phyloP scores from a whole-genome alignment of 2,329 filamentous ascomycete species.

The Xylogone sp. region DNA sequence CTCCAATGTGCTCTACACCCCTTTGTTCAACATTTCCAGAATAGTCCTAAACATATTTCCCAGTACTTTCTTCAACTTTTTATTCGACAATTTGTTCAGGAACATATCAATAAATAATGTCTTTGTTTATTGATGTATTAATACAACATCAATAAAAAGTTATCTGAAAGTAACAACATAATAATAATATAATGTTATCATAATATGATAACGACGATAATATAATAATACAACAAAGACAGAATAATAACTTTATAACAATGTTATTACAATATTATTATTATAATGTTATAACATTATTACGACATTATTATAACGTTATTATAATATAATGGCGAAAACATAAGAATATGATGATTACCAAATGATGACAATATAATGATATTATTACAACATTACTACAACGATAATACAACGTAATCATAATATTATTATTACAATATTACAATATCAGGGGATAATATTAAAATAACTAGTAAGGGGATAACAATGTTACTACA shows the following conservation, averaged over 20 bases:
- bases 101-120: neutral
- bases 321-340: neutral
- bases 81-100: neutral
- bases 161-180: neutral
- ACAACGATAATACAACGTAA: too few species aligned
- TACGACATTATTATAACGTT: neutral
- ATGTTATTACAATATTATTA: neutral
- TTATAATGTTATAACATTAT: neutral
- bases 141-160: neutral
- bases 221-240: neutral
- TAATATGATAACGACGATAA: neutral
- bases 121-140: neutral
- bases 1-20: neutral
- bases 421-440: too few species aligned
- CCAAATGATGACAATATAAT: too few species aligned
- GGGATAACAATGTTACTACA: too few species aligned
- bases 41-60: neutral
- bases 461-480: too few species aligned
- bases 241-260: neutral
- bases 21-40: neutral
- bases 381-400: too few species aligned
- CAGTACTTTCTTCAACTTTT: neutral
- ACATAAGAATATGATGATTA: too few species aligned
- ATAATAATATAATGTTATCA: neutral
- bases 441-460: too few species aligned